Evolutionary conservation across 2,329 filamentous ascomycete genomes (phyloP).

Genomic region (Amauroascus niger): DNA sequence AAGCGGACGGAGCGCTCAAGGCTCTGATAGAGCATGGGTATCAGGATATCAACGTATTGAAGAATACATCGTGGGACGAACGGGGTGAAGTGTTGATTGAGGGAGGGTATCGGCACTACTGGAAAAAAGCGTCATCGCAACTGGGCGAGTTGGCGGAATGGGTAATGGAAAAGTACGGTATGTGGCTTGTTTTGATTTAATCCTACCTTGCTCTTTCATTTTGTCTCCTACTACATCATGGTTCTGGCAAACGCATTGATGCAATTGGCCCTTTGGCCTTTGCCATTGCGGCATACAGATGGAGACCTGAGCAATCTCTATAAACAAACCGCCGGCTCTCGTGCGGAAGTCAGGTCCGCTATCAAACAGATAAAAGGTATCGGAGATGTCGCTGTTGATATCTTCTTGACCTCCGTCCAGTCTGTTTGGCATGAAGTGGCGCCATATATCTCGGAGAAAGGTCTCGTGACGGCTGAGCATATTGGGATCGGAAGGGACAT

Average conservation of each 20-base stretch:
- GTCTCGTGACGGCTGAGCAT: conserved; percentile 1
- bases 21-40: neutral
- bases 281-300: neutral
- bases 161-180: conserved; percentile 4
- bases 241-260: neutral
- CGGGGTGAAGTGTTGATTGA: neutral
- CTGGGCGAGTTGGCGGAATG: conserved; percentile 5
- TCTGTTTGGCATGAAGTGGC: conserved; percentile 5
- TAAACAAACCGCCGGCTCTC: neutral
- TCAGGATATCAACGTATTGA: conserved; percentile 1
- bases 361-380: conserved; percentile 9
- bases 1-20: conserved; percentile 4
- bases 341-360: neutral
- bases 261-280: neutral
- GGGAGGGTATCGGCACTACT: conserved; percentile 9
- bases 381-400: conserved; percentile 6
- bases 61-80: conserved; percentile 3
- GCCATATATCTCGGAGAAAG: conserved; percentile 1
- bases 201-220: no score
- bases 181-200: neutral
- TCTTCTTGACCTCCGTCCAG: conserved; percentile 7
- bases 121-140: neutral
- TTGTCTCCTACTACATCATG: neutral
- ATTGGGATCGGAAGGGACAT: conserved; percentile 6
- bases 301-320: conserved; percentile 6